phyloP scores from a whole-genome alignment of 805 yeast species.

The Ogataea ganodermae region DNA sequence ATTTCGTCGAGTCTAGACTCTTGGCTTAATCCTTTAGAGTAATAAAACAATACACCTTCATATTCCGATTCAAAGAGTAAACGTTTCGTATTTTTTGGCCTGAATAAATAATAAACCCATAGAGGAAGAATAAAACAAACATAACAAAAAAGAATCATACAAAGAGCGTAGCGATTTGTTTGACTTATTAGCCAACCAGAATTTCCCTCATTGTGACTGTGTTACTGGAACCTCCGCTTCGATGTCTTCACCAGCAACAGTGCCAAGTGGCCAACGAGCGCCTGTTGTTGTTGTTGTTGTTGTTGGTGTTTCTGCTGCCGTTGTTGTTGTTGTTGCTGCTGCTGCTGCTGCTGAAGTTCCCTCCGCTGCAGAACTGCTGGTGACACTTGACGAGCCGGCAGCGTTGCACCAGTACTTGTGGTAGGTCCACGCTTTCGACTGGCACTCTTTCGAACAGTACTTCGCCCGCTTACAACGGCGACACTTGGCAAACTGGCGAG shows the following conservation, averaged over 20 bases:
- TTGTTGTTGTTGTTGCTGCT: too few species aligned
- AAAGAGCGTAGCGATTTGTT: background rate
- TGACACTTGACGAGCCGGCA: conserved; percentile 20
- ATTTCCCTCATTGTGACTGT: background rate
- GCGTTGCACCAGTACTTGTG: conserved; percentile 91
- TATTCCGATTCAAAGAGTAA: background rate
- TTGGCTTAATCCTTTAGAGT: conserved; percentile 10
- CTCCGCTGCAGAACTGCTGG: conserved; percentile 12
- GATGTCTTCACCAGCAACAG: background rate
- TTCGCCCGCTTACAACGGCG: conserved; percentile 92
- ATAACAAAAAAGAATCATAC: background rate
- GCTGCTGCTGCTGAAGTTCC: conserved; percentile 1
- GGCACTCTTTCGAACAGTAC: conserved; percentile 92
- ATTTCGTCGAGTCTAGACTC: conserved; percentile 40
- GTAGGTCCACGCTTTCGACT: conserved; percentile 85
- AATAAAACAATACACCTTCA: background rate
- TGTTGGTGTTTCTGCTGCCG: conserved; percentile 7
- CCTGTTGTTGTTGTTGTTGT: too few species aligned
- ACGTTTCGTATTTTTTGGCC: background rate
- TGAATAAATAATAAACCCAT: background rate
- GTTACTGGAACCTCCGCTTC: background rate
- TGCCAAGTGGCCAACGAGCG: background rate
- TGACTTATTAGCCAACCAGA: background rate
- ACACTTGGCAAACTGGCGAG: conserved; percentile 93
- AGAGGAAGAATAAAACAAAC: background rate